Evolutionary conservation across 495 filamentous ascomycete species (phyloP).

Genomic region (Daldinia vernicosa): DNA sequence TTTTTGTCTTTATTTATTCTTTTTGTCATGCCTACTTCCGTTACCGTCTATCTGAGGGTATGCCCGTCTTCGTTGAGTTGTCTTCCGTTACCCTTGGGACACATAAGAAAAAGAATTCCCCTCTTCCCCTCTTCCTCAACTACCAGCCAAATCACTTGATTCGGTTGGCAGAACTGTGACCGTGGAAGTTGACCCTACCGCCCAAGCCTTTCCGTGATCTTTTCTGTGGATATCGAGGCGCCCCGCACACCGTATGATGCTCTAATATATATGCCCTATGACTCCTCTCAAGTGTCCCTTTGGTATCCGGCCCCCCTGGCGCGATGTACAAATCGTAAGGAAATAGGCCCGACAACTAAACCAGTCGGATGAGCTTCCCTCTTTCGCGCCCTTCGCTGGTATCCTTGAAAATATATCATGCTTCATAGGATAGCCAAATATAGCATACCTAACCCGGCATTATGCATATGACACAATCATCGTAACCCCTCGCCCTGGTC

Average conservation of each 20-base stretch:
- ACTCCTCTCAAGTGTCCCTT: slow-evolving; percentile 31
- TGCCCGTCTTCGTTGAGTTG: slow-evolving; percentile 30
- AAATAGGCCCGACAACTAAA: slow-evolving; percentile 24
- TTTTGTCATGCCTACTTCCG: slow-evolving; percentile 34
- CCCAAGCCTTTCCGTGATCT: slow-evolving; percentile 20
- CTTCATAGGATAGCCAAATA: slow-evolving; percentile 31
- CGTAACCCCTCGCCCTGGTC: slow-evolving; percentile 10
- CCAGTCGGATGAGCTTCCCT: slow-evolving; percentile 16
- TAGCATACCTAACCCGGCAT: slow-evolving; percentile 22
- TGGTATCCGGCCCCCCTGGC: slow-evolving; percentile 11
- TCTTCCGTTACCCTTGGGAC: slow-evolving; percentile 32
- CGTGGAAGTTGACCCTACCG: slow-evolving; percentile 15
- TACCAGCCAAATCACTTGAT: slow-evolving; percentile 33
- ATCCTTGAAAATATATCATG: slow-evolving; percentile 21
- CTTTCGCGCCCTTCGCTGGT: slow-evolving; percentile 15
- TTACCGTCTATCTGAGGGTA: slow-evolving; percentile 38
- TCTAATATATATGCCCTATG: slow-evolving; percentile 41
- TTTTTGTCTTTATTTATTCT: slow-evolving; percentile 42
- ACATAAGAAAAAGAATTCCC: slow-evolving; percentile 27
- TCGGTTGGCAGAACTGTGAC: slow-evolving; percentile 4
- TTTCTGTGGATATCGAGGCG: slow-evolving; percentile 34
- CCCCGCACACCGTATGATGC: slow-evolving; percentile 35
- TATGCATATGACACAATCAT: slow-evolving; percentile 17
- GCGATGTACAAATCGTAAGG: slow-evolving; percentile 31
- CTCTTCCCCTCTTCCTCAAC: slow-evolving; percentile 1